Evolutionary conservation across 257 asterid genomes (phyloP).

Genomic region (Jacaranda mimosifolia): DNA sequence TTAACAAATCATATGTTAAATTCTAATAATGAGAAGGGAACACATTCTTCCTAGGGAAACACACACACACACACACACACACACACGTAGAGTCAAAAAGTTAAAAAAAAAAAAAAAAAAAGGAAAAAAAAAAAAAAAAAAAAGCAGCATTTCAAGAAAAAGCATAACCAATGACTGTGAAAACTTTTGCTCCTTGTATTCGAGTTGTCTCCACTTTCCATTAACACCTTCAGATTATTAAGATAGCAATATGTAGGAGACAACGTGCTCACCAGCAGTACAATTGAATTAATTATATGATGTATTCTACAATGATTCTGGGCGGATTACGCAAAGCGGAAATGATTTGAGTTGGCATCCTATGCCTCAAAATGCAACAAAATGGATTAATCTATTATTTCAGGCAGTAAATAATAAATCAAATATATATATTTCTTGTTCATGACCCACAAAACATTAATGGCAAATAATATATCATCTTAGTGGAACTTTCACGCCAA

Average conservation of each 20-base stretch:
- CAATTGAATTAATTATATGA: background rate
- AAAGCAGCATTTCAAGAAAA: too few relatives aligned
- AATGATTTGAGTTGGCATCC: background rate
- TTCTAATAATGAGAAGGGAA: too few relatives aligned
- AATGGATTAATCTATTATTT: conserved; percentile 11
- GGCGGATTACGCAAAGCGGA: background rate
- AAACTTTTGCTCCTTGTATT: conserved; percentile 5
- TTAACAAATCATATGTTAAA: too few relatives aligned
- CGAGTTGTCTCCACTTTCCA: conserved; percentile 30
- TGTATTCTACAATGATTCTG: background rate
- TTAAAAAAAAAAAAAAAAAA: too few relatives aligned
- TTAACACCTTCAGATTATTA: background rate
- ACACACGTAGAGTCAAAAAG: too few relatives aligned
- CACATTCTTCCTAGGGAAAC: too few relatives aligned
- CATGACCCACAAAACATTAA: too few relatives aligned
- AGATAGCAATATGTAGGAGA: conserved; percentile 9
- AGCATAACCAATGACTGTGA: background rate
- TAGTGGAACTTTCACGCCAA: too few relatives aligned
- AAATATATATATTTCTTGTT: too few relatives aligned
- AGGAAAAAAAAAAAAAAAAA: too few relatives aligned
- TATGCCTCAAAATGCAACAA: background rate
- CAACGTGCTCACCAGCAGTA: conserved; percentile 23
- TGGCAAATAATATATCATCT: too few relatives aligned
- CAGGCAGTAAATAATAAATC: background rate
- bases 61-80: too few relatives aligned